phyloP scores from a whole-genome alignment of 2,329 filamentous ascomycete genomes.

The Aspergillus sp. region DNA sequence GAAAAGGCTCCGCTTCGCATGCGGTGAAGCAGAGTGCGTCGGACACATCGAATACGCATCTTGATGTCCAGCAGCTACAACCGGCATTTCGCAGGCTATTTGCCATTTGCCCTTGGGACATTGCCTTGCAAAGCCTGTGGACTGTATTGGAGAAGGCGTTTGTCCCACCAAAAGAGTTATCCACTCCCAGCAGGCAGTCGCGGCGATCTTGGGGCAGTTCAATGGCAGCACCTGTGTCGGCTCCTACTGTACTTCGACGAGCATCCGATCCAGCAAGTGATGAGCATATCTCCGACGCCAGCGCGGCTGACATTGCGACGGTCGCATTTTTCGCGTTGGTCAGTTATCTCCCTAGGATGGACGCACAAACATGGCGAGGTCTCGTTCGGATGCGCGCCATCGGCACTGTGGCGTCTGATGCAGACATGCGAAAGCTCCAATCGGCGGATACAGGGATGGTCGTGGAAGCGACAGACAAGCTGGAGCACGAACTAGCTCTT shows the following conservation, averaged over 20 bases:
- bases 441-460: constrained; percentile 19
- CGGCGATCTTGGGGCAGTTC: constrained; percentile 24
- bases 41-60: constrained; percentile 6
- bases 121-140: constrained; percentile 35
- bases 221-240: constrained; percentile 11
- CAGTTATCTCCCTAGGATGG: constrained; percentile 28
- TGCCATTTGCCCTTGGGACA: constrained; percentile 31
- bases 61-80: constrained; percentile 25
- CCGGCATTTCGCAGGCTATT: constrained; percentile 26
- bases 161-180: constrained; percentile 28
- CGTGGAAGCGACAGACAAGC: constrained; percentile 31
- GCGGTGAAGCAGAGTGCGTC: constrained; percentile 2
- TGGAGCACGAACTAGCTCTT: constrained; percentile 45
- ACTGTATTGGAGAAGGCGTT: constrained; percentile 31
- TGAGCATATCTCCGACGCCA: constrained; percentile 27
- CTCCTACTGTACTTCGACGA: constrained; percentile 17
- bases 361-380: constrained; percentile 27
- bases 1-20: constrained; percentile 9
- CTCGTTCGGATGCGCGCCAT: constrained; percentile 36
- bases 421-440: constrained; percentile 26
- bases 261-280: constrained; percentile 19
- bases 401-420: constrained; percentile 30
- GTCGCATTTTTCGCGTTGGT: constrained; percentile 30
- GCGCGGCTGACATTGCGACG: constrained; percentile 31
- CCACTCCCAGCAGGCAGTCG: constrained; percentile 18